Evolutionary conservation across 805 yeast genomes (phyloP), one percentile per base, ranked within the genome.

Genomic region (Yarrowia sp.): DNA sequence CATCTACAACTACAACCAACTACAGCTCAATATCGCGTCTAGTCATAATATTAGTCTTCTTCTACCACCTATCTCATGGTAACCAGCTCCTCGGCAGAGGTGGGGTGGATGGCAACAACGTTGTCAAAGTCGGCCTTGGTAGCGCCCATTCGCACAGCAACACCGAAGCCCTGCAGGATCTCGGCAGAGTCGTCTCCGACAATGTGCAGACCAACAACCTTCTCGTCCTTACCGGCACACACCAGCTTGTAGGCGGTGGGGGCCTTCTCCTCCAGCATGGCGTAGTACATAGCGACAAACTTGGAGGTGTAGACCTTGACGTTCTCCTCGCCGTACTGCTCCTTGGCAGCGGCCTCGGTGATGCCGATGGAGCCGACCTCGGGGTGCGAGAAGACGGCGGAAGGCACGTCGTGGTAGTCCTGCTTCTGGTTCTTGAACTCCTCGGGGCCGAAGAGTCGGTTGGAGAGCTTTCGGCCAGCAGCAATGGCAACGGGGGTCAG

Each of bases 401-500:
- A 87, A 42, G 99, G 99, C 56, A 94, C 84, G 71, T 92, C 88
- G 27, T 73, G 76, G 75, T 86, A 94, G 73, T 91, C 97, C 73
- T 89, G 90, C 72, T 92, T 90, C 73, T 86, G 88, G 49, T 83
- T 73, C 65, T 82, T 83, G 78, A 81, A 90, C 62, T 76, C 73
- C 65, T 81, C 84, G 62, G 92, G 87, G 21, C 97, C 97, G 72
- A 93, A 94, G 64, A 94, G 77, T 73, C 99, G 84, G 78, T 93
- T 92, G 27, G 97, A 84, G 68, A 94, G 81, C 73, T 84, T 89
- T 76, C 99, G 86, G 65, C 99, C 99, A 9, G 99, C 92, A 35
- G 99, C 97, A 77, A 94, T 94, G 36, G 99, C 99, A 44, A 91
- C 97, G 8, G 99, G 99, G 2, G 99, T 94, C 69, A 94, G 82